Evolutionary conservation across 352 stramenopile genomes (phyloP).

Genomic region (Phytopythium boreale): DNA sequence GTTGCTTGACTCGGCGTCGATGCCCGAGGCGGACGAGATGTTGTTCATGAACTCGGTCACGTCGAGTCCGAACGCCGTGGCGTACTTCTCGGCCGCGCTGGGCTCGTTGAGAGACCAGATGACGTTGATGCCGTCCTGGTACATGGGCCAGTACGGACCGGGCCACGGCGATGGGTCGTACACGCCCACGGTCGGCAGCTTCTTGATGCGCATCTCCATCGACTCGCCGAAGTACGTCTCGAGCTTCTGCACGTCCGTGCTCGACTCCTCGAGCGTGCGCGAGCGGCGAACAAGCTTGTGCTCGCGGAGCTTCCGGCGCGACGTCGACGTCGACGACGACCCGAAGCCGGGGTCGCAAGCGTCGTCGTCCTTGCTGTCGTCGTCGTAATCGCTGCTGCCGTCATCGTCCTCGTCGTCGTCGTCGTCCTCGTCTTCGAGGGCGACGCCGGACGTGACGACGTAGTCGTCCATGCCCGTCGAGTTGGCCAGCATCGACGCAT

Average conservation of each 20-base stretch:
- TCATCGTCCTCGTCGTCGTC: neutral
- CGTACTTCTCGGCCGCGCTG: constrained; percentile 45
- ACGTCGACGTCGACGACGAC: neutral
- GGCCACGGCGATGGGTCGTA: constrained; percentile 19
- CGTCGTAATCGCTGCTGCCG: neutral
- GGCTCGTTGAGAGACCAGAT: constrained; percentile 20
- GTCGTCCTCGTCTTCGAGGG: neutral
- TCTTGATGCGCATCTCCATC: constrained; percentile 20
- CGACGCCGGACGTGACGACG: neutral
- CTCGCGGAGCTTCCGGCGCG: neutral
- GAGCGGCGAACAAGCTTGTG: constrained; percentile 1
- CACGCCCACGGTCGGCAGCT: constrained; percentile 17
- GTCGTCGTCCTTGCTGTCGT: constrained; percentile 1
- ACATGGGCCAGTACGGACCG: constrained; percentile 50
- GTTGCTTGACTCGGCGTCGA: constrained; percentile 20
- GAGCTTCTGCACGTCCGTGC: constrained; percentile 32
- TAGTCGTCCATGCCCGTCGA: neutral
- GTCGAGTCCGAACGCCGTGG: constrained; percentile 29
- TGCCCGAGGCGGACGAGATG: constrained; percentile 22
- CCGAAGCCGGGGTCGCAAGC: constrained; percentile 6
- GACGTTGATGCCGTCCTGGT: constrained; percentile 63
- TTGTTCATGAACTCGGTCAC: constrained; percentile 24
- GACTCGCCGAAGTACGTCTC: constrained; percentile 19
- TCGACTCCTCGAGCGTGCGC: constrained; percentile 16
- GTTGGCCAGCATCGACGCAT: constrained; percentile 22